Base-by-base conservation (phyloP, 495 filamentous ascomycete species). In the Neurospora sp. region DNA sequence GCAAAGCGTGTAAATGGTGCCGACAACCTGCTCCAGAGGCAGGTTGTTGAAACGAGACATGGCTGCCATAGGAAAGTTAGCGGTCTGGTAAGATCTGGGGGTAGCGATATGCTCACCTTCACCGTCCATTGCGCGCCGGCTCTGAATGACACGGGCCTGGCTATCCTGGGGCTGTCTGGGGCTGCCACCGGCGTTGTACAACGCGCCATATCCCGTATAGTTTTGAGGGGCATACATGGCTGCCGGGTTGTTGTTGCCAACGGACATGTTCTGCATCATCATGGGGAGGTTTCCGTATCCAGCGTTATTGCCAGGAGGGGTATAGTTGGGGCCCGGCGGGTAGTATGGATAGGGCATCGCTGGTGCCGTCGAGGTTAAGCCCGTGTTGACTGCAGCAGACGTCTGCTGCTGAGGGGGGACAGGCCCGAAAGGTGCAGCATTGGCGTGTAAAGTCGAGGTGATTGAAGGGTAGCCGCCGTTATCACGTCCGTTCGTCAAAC, bases 1-100 rank as follows among this genome's bases (percentile, higher is more conserved):
- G 86, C 94, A 98, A 27, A 97, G 85, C 14, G 84, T 83, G 80
- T 97, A 94, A 75, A 99, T 91, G 75, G 93, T 89, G 42, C 93
- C 93, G 48, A 86, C 84, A 73, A 94, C 88, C 68, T 90, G 85
- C 77, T 97, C 91, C n/a, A 99, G 83, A 17, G 90, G 87, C 74
- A 92, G 83, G 77, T 93, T 93, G 44, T 89, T 86, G 80, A 91
- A 97, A 35, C 93, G 93, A 75, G 87, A 87, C 79, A 87, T 87
- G 68, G 87, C 86, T 87, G 71, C 20, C 31, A 17, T 31, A 39
- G 44, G 12, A 8, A 8, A 31, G 69, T 78, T 74, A 79, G 78
- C 70, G 40, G 3, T 35, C n/a, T 69, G 61, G 41, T 69, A 72
- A 70, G 31, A 42, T 16, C 35, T 41, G 16, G 71, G 48, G 39